Conservation (phyloP, 2,329 filamentous ascomycete genomes). For the Clarireedia paspali region DNA sequence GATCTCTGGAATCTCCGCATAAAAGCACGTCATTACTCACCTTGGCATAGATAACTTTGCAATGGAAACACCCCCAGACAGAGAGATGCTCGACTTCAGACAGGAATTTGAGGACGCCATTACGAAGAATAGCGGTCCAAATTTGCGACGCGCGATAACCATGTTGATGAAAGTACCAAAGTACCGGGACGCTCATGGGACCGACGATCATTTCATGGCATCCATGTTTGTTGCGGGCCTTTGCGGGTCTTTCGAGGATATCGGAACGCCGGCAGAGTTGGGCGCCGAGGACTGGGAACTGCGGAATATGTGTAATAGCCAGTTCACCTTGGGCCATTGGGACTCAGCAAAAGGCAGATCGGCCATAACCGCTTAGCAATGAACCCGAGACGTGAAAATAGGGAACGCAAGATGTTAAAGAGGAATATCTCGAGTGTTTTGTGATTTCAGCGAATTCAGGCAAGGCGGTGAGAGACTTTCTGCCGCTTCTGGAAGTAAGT, state of each 20-base stretch:
- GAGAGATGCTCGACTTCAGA: constrained; percentile 56
- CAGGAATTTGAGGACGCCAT: constrained; percentile 57
- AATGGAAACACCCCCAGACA: constrained; percentile 48
- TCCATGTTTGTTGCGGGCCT: constrained; percentile 55
- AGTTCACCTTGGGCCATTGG: constrained; percentile 34
- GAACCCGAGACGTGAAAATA: too few species aligned
- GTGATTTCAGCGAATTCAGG: too few species aligned
- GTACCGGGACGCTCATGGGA: constrained; percentile 59
- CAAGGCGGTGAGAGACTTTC: too few species aligned
- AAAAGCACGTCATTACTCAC: too few species aligned
- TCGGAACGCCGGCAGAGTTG: constrained; percentile 34
- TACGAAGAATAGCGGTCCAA: constrained; percentile 44
- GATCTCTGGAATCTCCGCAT: too few species aligned
- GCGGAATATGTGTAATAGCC: constrained; percentile 26
- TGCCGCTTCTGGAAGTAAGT: too few species aligned
- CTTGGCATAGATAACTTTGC: constrained; percentile 47
- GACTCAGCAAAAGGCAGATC: background rate
- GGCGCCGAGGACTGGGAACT: constrained; percentile 60
- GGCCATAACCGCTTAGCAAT: too few species aligned
- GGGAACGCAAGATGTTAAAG: too few species aligned
- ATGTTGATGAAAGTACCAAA: constrained; percentile 61
- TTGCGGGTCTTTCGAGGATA: constrained; percentile 41
- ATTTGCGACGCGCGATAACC: constrained; percentile 46
- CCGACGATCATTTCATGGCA: constrained; percentile 64
- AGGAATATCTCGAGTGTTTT: too few species aligned